These are phyloP conservation scores for Metarhizium sp. DNA, from an alignment of 2,329 filamentous ascomycete species.

Conservation along the genomic window DNA sequence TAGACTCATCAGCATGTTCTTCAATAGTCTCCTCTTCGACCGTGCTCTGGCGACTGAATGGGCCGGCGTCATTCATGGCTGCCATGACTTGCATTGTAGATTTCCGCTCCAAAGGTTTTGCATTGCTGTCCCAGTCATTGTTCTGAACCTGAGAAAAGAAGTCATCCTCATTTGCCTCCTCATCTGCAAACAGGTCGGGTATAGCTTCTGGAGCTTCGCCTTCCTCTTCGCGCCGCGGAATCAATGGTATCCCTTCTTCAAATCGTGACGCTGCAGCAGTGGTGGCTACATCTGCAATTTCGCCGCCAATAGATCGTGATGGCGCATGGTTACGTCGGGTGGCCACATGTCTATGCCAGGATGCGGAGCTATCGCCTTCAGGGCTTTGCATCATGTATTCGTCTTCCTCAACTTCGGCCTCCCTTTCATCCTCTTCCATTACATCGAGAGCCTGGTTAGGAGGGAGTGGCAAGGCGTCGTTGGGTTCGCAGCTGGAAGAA, in stretches of 20 bases:
- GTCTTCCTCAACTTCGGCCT: constrained; percentile 33
- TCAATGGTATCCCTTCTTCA: constrained; percentile 61
- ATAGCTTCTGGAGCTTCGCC: constrained; percentile 1
- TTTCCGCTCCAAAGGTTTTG: constrained; percentile 48
- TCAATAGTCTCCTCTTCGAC: constrained; percentile 18
- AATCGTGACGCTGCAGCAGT: constrained; percentile 48
- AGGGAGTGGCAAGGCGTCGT: constrained; percentile 30
- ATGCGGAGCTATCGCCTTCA: constrained; percentile 6
- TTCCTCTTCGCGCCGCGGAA: constrained; percentile 24
- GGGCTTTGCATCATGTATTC: constrained; percentile 14
- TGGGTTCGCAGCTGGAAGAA: constrained; percentile 14
- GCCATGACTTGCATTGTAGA: constrained; percentile 59
- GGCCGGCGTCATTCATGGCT: constrained; percentile 29
- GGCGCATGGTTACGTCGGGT: constrained; percentile 14
- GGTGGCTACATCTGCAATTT: constrained; percentile 29
- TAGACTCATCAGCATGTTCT: constrained; percentile 16
- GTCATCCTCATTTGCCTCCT: constrained; percentile 44
- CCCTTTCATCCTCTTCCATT: constrained; percentile 41
- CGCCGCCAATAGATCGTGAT: constrained; percentile 33
- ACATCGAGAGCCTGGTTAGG: constrained; percentile 44
- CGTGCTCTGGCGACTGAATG: constrained; percentile 19
- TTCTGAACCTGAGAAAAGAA: constrained; percentile 50
- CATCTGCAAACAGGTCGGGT: constrained; percentile 31
- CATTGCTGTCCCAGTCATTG: constrained; percentile 10
- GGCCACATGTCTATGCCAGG: constrained; percentile 5